Evolutionary conservation across 345 rosid genomes (phyloP).

Genomic region (Ceriops decandra): DNA sequence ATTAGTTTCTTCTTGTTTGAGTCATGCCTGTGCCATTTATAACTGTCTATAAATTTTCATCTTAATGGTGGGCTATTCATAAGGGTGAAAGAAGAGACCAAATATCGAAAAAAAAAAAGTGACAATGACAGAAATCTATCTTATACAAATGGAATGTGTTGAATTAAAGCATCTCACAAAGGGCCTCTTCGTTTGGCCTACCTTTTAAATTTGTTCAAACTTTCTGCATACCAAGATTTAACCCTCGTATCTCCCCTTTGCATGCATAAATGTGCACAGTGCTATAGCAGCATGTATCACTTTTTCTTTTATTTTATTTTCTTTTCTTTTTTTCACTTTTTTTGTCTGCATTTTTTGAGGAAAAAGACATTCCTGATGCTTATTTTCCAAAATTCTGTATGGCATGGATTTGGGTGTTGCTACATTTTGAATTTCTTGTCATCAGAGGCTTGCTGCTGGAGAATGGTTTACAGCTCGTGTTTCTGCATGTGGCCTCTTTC

Average conservation of each 20-base stretch:
- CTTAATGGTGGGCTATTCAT: no score
- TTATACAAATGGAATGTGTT: not conserved
- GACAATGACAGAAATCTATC: not conserved
- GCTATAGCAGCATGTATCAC: no score
- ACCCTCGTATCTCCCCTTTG: no score
- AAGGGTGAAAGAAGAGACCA: no score
- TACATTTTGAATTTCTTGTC: conserved; percentile 4
- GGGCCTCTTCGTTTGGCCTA: not conserved
- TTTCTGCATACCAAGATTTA: not conserved
- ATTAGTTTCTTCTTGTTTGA: not conserved
- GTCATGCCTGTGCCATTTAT: no score
- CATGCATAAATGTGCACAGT: no score
- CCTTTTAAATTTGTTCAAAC: not conserved
- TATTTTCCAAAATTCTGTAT: not conserved
- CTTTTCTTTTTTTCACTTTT: not conserved
- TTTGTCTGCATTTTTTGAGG: not conserved
- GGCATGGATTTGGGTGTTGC: not conserved
- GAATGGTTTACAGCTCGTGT: conserved; percentile 99
- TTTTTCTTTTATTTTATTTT: no score
- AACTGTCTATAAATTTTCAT: no score
- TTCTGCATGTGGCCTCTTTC: conserved; percentile 88
- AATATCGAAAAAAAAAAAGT: no score
- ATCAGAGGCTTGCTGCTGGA: conserved; percentile 87
- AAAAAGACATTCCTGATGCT: not conserved
- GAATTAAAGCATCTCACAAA: not conserved